Conservation (phyloP, 495 filamentous ascomycete species). For the Trichoderma erinaceum region DNA sequence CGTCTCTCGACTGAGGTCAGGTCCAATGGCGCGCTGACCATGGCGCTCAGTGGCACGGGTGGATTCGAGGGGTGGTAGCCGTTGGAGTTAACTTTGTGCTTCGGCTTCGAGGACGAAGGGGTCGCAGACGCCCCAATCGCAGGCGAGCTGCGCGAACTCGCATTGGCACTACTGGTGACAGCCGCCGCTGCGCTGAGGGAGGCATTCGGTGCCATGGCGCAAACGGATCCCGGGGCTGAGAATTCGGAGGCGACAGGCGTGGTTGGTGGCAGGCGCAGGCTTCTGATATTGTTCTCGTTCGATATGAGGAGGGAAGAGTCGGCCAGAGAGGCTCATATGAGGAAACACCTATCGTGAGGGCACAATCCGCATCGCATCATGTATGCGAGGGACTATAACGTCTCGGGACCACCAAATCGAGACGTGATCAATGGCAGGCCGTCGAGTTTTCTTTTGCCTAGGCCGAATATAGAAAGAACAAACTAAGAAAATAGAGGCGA, state of each 20-base stretch:
- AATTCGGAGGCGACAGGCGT: conserved; percentile 20
- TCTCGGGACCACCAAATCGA: background rate
- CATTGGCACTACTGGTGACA: conserved; percentile 29
- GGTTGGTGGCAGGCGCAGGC: conserved; percentile 7
- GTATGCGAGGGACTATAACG: conserved; percentile 2
- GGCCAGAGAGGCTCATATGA: conserved; percentile 9
- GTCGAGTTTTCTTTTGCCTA: background rate
- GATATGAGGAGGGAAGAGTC: background rate
- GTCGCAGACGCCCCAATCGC: conserved; percentile 31
- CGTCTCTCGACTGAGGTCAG: conserved; percentile 85
- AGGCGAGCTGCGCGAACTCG: conserved; percentile 44
- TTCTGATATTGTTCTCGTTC: background rate
- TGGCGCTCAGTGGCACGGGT: conserved; percentile 44
- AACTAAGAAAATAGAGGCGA: background rate
- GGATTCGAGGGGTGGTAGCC: conserved; percentile 46
- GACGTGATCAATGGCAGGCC: background rate
- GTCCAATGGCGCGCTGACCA: conserved; percentile 62
- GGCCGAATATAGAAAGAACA: background rate
- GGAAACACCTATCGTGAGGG: background rate
- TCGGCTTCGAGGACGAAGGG: conserved; percentile 31
- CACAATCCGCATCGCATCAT: conserved; percentile 8
- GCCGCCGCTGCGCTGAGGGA: conserved; percentile 24
- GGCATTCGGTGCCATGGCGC: conserved; percentile 6
- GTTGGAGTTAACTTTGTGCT: conserved; percentile 44
- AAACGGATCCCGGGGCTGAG: background rate